Percentiles rank a stretch among this genome's conserved stretches.
These are phyloP conservation scores for Xylaria sp. DNA, from an alignment of 495 filamentous ascomycete genomes.

Conservation along the genomic window DNA sequence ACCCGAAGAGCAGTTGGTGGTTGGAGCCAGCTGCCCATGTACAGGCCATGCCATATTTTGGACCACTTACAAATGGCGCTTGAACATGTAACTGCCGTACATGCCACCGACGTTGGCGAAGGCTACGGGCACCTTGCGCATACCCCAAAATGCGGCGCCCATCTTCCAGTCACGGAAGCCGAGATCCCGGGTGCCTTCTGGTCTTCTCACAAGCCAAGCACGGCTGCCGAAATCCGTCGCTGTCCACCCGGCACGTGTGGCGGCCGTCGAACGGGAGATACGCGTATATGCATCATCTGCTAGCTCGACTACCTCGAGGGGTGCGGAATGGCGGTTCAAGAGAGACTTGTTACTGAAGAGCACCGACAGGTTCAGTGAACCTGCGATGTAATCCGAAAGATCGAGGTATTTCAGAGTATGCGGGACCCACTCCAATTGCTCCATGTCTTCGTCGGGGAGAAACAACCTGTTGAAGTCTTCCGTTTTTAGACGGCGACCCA, in stretches of 20 bases:
- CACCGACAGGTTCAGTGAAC: conserved; percentile 64
- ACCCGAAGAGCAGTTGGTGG: background rate
- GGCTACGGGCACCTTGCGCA: conserved; percentile 84
- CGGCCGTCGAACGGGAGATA: conserved; percentile 57
- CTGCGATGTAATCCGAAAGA: conserved; percentile 65
- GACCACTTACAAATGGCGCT: conserved; percentile 50
- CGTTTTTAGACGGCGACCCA: conserved; percentile 72
- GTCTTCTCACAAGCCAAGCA: conserved; percentile 70
- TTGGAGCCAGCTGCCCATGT: background rate
- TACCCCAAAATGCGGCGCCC: conserved; percentile 88
- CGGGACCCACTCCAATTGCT: conserved; percentile 59
- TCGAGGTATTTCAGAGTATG: conserved; percentile 80
- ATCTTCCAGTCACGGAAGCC: conserved; percentile 80
- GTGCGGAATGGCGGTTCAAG: conserved; percentile 66
- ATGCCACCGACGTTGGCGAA: conserved; percentile 80
- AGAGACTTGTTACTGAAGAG: conserved; percentile 69
- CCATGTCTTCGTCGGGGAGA: conserved; percentile 51
- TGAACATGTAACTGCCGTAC: conserved; percentile 88
- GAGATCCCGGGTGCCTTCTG: conserved; percentile 45
- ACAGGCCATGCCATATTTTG: background rate
- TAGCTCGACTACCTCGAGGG: conserved; percentile 82
- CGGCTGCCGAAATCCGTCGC: conserved; percentile 71
- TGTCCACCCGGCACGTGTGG: conserved; percentile 66
- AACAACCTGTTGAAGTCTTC: conserved; percentile 68
- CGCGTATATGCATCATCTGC: conserved; percentile 72